Percentiles rank a stretch among this genome's conserved stretches.
phyloP scores from a whole-genome alignment of 202 grass and related monocot genomes.

The Miscanthus sacchariflorus region DNA sequence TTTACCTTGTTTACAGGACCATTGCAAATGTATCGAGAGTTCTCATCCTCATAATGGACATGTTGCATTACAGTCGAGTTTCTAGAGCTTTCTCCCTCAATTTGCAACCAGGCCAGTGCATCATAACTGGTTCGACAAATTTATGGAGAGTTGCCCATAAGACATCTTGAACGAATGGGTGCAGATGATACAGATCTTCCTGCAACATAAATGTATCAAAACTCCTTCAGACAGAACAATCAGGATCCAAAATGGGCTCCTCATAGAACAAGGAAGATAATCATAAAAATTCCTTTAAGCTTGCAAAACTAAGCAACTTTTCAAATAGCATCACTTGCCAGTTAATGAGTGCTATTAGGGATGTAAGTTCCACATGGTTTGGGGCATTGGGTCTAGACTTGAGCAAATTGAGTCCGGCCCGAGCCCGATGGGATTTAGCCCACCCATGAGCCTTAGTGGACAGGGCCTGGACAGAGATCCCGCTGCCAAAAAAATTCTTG shows the following conservation, averaged over 20 bases:
- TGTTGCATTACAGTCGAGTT: conserved; percentile 63
- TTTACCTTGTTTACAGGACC: conserved; percentile 92
- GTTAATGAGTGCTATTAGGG: too few relatives aligned
- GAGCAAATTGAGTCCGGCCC: too few relatives aligned
- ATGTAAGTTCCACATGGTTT: not conserved
- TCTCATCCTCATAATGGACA: conserved; percentile 98
- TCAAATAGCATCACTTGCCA: not conserved
- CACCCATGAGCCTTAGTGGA: too few relatives aligned
- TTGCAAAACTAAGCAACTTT: conserved; percentile 11
- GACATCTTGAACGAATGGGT: conserved; percentile 87
- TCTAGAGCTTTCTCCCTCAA: conserved; percentile 81
- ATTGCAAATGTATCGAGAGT: conserved; percentile 85
- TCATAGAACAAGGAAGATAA: conserved; percentile 12
- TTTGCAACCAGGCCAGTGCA: conserved; percentile 80
- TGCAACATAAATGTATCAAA: conserved; percentile 50
- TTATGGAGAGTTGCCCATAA: conserved; percentile 92
- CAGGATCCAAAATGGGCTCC: conserved; percentile 10
- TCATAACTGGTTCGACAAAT: conserved; percentile 85
- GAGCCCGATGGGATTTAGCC: too few relatives aligned
- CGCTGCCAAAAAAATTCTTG: too few relatives aligned
- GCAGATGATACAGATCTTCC: conserved; percentile 97
- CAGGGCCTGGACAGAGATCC: too few relatives aligned
- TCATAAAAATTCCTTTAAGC: not conserved
- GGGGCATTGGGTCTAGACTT: not conserved
- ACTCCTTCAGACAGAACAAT: conserved; percentile 13